Percentiles rank a stretch among this genome's conserved stretches.
phyloP scores from a whole-genome alignment of 208 protist genomes.

The Trichomonas gallinae region DNA sequence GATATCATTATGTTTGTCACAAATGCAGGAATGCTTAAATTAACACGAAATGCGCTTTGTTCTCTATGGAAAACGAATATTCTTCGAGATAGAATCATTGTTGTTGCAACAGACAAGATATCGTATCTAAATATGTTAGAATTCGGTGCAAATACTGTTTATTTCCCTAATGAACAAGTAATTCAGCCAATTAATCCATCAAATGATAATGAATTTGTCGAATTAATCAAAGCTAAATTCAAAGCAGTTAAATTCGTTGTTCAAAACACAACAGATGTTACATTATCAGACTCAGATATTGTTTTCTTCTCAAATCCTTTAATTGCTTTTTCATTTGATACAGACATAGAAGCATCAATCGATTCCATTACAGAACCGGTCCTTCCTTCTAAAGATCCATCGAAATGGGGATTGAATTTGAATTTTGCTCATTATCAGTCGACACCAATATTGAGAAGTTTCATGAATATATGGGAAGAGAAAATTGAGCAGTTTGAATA shows the following conservation, averaged over 20 bases:
- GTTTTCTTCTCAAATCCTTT: not conserved
- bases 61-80: not conserved
- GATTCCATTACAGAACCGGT: not conserved
- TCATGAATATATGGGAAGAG: not conserved
- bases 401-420: not conserved
- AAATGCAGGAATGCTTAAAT: not conserved
- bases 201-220: not conserved
- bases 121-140: not conserved
- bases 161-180: not conserved
- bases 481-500: not conserved
- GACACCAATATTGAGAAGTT: not conserved
- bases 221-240: not conserved
- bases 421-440: not conserved
- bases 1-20: not conserved
- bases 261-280: not conserved
- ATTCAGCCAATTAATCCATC: not conserved
- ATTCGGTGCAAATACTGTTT: not conserved
- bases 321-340: not conserved
- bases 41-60: not conserved
- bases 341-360: not conserved
- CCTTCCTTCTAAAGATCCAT: not conserved
- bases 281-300: not conserved
- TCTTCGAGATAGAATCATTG: not conserved
- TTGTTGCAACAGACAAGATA: not conserved
- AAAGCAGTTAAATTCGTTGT: not conserved